Evolutionary conservation across 306 rosid genomes (phyloP), one percentile per base, ranked within the genome.

Genomic region (Vigna unguiculata): DNA sequence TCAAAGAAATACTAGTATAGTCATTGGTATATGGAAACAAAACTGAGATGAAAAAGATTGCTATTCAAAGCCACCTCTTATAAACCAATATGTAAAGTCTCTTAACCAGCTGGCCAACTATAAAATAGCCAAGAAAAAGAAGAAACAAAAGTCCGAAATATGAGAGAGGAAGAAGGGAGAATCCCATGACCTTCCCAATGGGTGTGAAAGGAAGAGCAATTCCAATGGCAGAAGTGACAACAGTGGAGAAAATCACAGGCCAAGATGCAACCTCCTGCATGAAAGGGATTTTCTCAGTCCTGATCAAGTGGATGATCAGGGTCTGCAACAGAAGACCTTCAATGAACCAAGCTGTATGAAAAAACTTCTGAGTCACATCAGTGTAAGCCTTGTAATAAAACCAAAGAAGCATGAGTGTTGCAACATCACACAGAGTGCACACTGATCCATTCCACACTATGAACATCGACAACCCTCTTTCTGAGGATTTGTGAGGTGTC

Each of bases 321-420:
- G 96, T 88, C 82, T 92, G 97, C 90, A 92, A 86, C 16, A 92
- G 86, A 63, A 92, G 88, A 16, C 96, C 97, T 80, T 90, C 97
- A 45, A 88, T 9, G 78, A 92, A 92, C 97, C 96, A 92, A 53
- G 93, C 97, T 43, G 97, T 69, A 68, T 78, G 97, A 71, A 88
- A 83, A 81, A 92, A 92, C 15, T n/a, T 45, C 21, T 55, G 69
- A 51, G 84, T 81, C 0, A 6, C 36, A 7, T 53, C 11, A 49
- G 13, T 16, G 11, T 24, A 15, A 43, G 80, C 69, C 58, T 83
- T 53, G 67, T 86, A 90, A 78, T 88, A 92, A 71, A 80, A 81
- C 82, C 80, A 88, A 43, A 92, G 66, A 82, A 90, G 88, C 74
- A 90, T 4, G 19, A 92, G 92, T 46, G 97, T 22, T 53, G 83